Base-by-base conservation (phyloP, 352 stramenopile genomes). In the Phytopythium ostracodes region DNA sequence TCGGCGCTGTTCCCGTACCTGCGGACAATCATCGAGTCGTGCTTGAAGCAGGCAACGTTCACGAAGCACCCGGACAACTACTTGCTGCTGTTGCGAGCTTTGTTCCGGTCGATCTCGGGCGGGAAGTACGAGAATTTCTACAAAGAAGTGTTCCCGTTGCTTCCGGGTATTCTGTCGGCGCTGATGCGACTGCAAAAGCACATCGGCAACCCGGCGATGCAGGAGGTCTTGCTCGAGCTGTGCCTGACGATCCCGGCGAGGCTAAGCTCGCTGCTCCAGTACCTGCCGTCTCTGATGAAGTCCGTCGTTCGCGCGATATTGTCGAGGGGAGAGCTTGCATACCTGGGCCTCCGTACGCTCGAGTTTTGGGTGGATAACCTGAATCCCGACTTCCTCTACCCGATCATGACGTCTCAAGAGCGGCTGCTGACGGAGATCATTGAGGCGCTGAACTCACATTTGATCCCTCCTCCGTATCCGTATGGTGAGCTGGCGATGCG, bases 361-460 rank as follows among this genome's bases (percentile, higher is more conserved):
- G 97, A 99, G 76, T 99, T 99, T 71, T 99, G 97, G 97, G 91
- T 99, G 10, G 97, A 99, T 72, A 99, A 99, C 70, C 73, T 99
- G 18, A 98, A 98, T 72, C 91, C 96, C 8, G 94, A 99, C 60
- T 99, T 98, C 67, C 68, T 99, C 31, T 98, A 97, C 72, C 86
- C 88, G 42, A 95, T 98, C 66, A 96, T 97, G 87, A 94, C 83
- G 14, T 95, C 85, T 12, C 87, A 96, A 57, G 87, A 94, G 22
- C 75, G 86, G 8, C 55, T 97, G 33, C 80, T 98, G 12, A 97
- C 92, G 14, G 87, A 98, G 54, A 91, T 99, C 56, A 98, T 99
- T 63, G 85, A 95, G 59, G 90, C 96, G n/a, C 71, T 99, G 18
- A 97, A 97, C 56, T 88, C 81, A 15, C 97, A 99, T 68, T 70